Percentiles rank a stretch among this genome's conserved stretches.
Conservation (phyloP, 208 protist species). For the Trypanosoma brucei region DNA sequence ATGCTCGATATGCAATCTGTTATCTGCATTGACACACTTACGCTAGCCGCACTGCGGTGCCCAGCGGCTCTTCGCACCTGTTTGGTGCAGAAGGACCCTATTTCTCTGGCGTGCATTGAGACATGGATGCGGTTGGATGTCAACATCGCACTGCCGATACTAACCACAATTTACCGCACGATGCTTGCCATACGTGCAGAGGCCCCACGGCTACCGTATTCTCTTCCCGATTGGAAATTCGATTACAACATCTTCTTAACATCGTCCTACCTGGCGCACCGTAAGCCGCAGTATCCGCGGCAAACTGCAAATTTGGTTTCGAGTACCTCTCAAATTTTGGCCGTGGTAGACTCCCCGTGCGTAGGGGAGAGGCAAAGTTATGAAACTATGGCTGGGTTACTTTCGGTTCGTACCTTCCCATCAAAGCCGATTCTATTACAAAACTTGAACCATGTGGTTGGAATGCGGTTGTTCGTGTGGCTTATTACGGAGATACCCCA, state of each 20-base stretch:
- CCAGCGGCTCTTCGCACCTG: slow-evolving; percentile 52
- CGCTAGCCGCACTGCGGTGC: slow-evolving; percentile 59
- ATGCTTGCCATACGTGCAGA: slow-evolving; percentile 37
- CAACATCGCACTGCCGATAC: slow-evolving; percentile 40
- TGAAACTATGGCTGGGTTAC: slow-evolving; percentile 40
- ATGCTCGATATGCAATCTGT: slow-evolving; percentile 40
- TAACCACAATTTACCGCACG: slow-evolving; percentile 52
- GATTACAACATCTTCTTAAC: slow-evolving; percentile 74
- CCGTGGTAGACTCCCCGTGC: not conserved
- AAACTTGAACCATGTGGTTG: slow-evolving; percentile 25
- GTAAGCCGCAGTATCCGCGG: not conserved
- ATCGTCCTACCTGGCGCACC: slow-evolving; percentile 12
- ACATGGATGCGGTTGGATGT: slow-evolving; percentile 54
- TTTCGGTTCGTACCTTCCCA: slow-evolving; percentile 45
- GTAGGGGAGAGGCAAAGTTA: slow-evolving; percentile 12
- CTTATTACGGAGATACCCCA: slow-evolving; percentile 50
- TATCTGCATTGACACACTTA: slow-evolving; percentile 49
- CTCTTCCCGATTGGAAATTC: slow-evolving; percentile 30
- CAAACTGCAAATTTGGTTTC: slow-evolving; percentile 5
- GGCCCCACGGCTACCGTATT: slow-evolving; percentile 50
- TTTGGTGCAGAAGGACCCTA: slow-evolving; percentile 52
- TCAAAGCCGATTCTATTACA: slow-evolving; percentile 30
- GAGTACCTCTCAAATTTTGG: slow-evolving; percentile 6
- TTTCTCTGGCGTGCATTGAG: slow-evolving; percentile 32
- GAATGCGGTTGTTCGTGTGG: slow-evolving; percentile 58